Base-by-base conservation (phyloP, 352 stramenopile species). In the Globisporangium spinosum region DNA sequence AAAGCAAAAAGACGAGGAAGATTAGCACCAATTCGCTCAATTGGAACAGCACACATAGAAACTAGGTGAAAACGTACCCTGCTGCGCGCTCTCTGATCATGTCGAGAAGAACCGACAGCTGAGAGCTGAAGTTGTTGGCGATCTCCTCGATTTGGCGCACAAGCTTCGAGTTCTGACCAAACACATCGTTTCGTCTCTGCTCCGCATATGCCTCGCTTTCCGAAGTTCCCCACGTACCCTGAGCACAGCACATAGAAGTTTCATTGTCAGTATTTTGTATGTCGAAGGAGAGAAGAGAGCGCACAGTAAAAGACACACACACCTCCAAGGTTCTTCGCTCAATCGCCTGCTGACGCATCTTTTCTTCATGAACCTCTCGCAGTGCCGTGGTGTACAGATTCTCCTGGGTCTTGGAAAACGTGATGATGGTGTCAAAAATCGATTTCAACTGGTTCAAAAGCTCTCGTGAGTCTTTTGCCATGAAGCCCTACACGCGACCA, bases 351-450 rank as follows among this genome's bases (percentile, higher is more conserved):
- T 85, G 71, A 0, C 75, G 79, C 29, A 78, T 77, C 53, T 89
- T 83, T 8, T 80, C 74, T 47, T 87, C 72, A 53, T 93, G 83
- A 1, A 85, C 82, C 73, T 92, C 87, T 55, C 89, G 79, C 59
- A 93, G 77, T 5, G 84, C 85, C 23, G 82, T 76, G 3, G 85
- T 92, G 71, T 94, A 96, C 17, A 96, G 65, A 60, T 87, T 88
- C 20, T 95, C 85, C 65, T 95, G 83, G 0, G 83, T 76, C 55
- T 93, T 91, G 69, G 85, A 93, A 65, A 95, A 96, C 56, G 73
- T 82, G 56, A 96, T 88, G 51, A 96, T 89, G 32, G 81, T 89
- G 51, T 79, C 77, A 43, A 95, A 94, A 51, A 94, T 93, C 49
- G 85, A 69, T 71, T 92, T 94, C 12, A 96, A 67, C 55, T 95